Evolutionary conservation across 805 yeast genomes (phyloP), one percentile per base, ranked within the genome.

Genomic region (Torulaspora maleeae): DNA sequence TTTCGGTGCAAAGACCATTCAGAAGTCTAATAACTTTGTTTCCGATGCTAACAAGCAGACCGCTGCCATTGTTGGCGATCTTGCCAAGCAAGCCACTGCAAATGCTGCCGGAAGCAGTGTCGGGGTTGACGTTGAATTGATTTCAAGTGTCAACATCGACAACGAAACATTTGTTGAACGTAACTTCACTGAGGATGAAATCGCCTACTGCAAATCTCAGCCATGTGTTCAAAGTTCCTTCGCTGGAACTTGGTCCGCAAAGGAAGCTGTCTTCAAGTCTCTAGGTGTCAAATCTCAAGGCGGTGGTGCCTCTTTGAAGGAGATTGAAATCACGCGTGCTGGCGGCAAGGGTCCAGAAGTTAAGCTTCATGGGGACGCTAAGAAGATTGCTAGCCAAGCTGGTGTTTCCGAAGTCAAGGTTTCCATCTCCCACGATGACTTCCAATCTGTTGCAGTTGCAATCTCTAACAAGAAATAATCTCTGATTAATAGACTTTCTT

Each of bases 221-320:
- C 75, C 97, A 35, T 76, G 76, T 54, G 86, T 93, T 41, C 85
- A 80, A 61, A 87, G 98, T 11, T 87, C 97, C 3, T 93, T 78
- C 69, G 89, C 99, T 22, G 99, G 99, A 38, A 85, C 95, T 36
- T 93, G 99, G 99, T 87, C 96, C 25, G 99, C 99, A 36, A 93
- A 93, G 72, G 99, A 93, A 73, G 99, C 99, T 35, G 97, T 90
- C 28, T 93, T 93, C 82, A 93, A 93, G 74, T 86, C 96, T 15
- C 75, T 93, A 62, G 90, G 93, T 50, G 95, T 87, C 51, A 77
- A 78, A 61, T 81, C 95, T 38, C 79, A 82, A 64, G 99, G 99
- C 49, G 96, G 91, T 12, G 99, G 98, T 50, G 98, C 99, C 30
- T 75, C 95, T 27, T 77, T 93, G 72, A 79, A 77, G 65, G 96